Evolutionary conservation across 78 protist species (phyloP).

Genomic region (Acrasis kona): DNA sequence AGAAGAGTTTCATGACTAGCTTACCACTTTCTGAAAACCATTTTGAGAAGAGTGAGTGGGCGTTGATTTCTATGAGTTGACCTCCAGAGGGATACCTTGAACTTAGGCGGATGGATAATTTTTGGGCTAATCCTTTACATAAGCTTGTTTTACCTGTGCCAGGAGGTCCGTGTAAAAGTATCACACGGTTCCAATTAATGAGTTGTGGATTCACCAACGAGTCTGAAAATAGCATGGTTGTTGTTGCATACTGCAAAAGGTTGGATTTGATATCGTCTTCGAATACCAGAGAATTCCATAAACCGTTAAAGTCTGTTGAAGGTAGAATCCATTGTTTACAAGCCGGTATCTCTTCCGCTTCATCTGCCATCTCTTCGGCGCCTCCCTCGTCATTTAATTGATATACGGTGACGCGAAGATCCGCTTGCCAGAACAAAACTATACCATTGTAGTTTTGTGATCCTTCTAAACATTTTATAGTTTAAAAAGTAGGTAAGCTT

Average conservation of each 20-base stretch:
- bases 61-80: constrained; percentile 64
- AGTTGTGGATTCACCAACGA: constrained; percentile 23
- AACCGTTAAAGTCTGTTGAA: constrained; percentile 26
- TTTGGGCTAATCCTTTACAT: constrained; percentile 85
- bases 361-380: background rate
- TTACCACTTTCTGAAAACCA: constrained; percentile 97
- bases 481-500: too few relatives aligned
- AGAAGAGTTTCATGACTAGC: constrained; percentile 77
- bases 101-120: constrained; percentile 57
- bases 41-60: constrained; percentile 83
- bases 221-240: constrained; percentile 41
- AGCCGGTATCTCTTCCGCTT: constrained; percentile 13
- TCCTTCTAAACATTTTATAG: background rate
- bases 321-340: constrained; percentile 46
- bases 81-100: constrained; percentile 11
- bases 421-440: background rate
- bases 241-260: background rate
- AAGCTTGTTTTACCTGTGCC: constrained; percentile 90
- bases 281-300: constrained; percentile 55
- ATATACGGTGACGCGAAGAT: background rate
- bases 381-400: background rate
- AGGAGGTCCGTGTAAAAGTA: constrained; percentile 93
- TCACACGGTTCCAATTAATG: constrained; percentile 52
- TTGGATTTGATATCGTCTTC: constrained; percentile 16
- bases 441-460: background rate